A percentile compares a stretch with the other conserved stretches of the same genome.
phyloP scores from a whole-genome alignment of 2,329 filamentous ascomycete genomes.

The Allantophomopsis cytisporea region DNA sequence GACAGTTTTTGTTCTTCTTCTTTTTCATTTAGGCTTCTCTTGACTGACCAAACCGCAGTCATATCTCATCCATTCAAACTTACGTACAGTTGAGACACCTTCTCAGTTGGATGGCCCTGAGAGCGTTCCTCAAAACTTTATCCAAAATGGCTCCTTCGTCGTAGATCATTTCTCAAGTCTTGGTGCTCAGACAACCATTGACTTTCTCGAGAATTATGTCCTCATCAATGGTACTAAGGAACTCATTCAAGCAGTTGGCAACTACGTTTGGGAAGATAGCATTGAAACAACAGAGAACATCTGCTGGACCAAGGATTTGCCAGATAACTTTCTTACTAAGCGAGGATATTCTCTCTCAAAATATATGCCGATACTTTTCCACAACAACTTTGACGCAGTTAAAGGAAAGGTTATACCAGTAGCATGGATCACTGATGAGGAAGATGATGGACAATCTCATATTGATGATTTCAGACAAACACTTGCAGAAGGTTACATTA shows the following conservation, averaged over 20 bases:
- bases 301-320: conserved; percentile 22
- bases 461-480: conserved; percentile 1
- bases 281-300: conserved; percentile 11
- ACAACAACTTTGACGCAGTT: not conserved
- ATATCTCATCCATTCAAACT: conserved; percentile 1
- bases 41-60: too few relatives aligned
- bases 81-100: conserved; percentile 7
- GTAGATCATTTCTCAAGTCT: conserved; percentile 22
- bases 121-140: conserved; percentile 8
- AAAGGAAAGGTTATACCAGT: not conserved
- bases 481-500: conserved; percentile 6
- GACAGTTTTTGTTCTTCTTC: too few relatives aligned
- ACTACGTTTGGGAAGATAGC: conserved; percentile 21
- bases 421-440: not conserved
- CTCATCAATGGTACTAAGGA: conserved; percentile 16
- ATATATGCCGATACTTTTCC: conserved; percentile 18
- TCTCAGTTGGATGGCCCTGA: conserved; percentile 17
- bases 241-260: conserved; percentile 18
- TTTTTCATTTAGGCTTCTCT: too few relatives aligned
- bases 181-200: conserved; percentile 19
- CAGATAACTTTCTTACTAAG: conserved; percentile 14
- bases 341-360: conserved; percentile 19
- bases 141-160: conserved; percentile 20
- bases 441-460: conserved; percentile 1
- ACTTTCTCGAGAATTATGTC: conserved; percentile 24